These are phyloP conservation scores for Aspergillus sp. DNA, from an alignment of 2,329 filamentous ascomycete species.

Conservation along the genomic window DNA sequence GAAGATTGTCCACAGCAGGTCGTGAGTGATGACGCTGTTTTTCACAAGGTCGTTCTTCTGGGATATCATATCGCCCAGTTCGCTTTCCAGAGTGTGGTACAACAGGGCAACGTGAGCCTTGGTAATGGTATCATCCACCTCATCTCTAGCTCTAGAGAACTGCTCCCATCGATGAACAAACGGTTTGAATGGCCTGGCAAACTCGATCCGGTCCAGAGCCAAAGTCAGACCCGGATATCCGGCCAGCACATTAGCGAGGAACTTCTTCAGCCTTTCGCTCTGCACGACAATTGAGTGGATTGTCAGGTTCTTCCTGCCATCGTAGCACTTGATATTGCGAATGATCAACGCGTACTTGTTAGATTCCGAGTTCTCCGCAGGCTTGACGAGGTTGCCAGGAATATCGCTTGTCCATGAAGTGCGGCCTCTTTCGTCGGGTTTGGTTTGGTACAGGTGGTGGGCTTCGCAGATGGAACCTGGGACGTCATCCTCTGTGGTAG, in stretches of 20 bases:
- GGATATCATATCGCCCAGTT: conserved; percentile 49
- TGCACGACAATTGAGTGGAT: conserved; percentile 62
- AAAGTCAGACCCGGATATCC: conserved; percentile 59
- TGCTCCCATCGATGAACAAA: conserved; percentile 62
- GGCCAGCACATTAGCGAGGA: conserved; percentile 51
- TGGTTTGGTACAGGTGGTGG: conserved; percentile 47
- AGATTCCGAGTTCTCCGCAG: conserved; percentile 58
- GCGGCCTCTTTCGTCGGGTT: conserved; percentile 48
- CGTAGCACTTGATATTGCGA: conserved; percentile 53
- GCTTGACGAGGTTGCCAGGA: conserved; percentile 51
- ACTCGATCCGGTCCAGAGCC: conserved; percentile 56
- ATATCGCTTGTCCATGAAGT: conserved; percentile 54
- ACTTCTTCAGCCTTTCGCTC: conserved; percentile 55
- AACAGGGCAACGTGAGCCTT: conserved; percentile 47
- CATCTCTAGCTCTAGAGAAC: conserved; percentile 40
- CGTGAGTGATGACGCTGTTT: conserved; percentile 52
- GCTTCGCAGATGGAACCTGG: conserved; percentile 32
- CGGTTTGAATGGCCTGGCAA: conserved; percentile 56
- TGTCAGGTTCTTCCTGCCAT: conserved; percentile 57
- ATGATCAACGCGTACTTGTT: conserved; percentile 58
- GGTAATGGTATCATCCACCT: conserved; percentile 39
- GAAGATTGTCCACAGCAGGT: conserved; percentile 40
- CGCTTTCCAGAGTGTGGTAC: conserved; percentile 44
- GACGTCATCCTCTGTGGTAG: conserved; percentile 9
- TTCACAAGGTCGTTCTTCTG: conserved; percentile 47